Conservation (phyloP, 495 filamentous ascomycete genomes). For the Penicillium waksmanii region DNA sequence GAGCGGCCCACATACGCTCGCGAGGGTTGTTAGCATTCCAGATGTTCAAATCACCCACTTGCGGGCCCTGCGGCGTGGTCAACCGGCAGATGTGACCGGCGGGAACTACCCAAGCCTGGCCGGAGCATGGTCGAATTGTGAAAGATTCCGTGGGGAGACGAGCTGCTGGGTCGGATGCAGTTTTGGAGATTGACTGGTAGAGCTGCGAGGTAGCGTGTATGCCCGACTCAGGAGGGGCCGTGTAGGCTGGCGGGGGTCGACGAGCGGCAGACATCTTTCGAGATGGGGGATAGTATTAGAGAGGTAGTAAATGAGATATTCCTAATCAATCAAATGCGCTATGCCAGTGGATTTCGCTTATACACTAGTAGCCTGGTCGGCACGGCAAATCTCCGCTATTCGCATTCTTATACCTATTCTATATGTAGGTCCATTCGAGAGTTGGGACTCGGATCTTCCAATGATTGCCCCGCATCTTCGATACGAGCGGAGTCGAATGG, state of each 20-base stretch:
- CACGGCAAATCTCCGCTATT: slow-evolving; percentile 12
- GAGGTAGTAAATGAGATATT: neutral
- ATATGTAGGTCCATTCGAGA: neutral
- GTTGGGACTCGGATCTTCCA: slow-evolving; percentile 5
- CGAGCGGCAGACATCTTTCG: slow-evolving; percentile 34
- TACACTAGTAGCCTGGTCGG: neutral
- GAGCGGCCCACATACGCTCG: slow-evolving; percentile 77
- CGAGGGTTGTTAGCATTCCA: slow-evolving; percentile 76
- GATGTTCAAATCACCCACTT: slow-evolving; percentile 82
- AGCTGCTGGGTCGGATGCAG: slow-evolving; percentile 36
- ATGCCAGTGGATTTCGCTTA: no score
- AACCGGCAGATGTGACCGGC: slow-evolving; percentile 68
- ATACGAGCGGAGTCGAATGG: neutral
- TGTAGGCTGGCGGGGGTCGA: slow-evolving; percentile 49
- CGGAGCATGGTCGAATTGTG: slow-evolving; percentile 55
- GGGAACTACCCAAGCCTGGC: slow-evolving; percentile 65
- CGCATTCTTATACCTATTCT: neutral
- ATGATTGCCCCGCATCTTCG: slow-evolving; percentile 15
- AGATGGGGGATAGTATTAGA: neutral
- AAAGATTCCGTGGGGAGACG: slow-evolving; percentile 41
- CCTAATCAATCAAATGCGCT: no score
- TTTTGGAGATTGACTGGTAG: slow-evolving; percentile 46
- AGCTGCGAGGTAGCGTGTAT: slow-evolving; percentile 43
- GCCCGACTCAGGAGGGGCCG: slow-evolving; percentile 38
- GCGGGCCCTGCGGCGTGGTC: slow-evolving; percentile 73